Percentiles rank a stretch among this genome's conserved stretches.
Conservation (phyloP, 805 yeast genomes). For the Metschnikowia koreensis region DNA sequence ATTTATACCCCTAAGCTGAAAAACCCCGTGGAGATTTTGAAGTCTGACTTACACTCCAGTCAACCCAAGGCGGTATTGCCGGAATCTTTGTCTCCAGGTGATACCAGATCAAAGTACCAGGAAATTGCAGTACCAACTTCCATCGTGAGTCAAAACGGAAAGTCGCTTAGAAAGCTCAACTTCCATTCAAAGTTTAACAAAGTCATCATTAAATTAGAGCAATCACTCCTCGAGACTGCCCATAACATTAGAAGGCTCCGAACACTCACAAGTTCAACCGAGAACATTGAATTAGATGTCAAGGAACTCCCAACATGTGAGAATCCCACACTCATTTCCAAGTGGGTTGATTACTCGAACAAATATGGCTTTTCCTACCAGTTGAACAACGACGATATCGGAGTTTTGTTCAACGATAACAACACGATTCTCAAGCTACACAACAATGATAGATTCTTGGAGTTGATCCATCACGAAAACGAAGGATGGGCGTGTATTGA, state of each 20-base stretch:
- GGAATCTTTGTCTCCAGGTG: constrained; percentile 87
- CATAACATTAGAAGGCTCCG: constrained; percentile 44
- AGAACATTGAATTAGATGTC: constrained; percentile 27
- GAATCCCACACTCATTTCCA: constrained; percentile 74
- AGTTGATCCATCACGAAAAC: constrained; percentile 45
- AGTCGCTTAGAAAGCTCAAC: constrained; percentile 36
- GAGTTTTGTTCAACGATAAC: constrained; percentile 84
- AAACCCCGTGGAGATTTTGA: constrained; percentile 68
- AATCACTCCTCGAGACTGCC: constrained; percentile 35
- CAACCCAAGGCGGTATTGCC: constrained; percentile 73
- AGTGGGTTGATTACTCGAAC: constrained; percentile 98
- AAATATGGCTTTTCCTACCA: constrained; percentile 95
- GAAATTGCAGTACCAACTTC: constrained; percentile 50
- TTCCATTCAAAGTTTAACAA: constrained; percentile 39
- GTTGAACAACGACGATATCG: constrained; percentile 83
- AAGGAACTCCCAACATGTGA: constrained; percentile 43
- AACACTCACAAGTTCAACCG: constrained; percentile 28
- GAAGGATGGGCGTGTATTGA: constrained; percentile 50
- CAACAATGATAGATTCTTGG: constrained; percentile 64
- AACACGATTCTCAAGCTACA: constrained; percentile 73
- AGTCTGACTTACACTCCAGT: constrained; percentile 67
- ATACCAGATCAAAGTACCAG: constrained; percentile 82
- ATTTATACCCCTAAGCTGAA: constrained; percentile 50
- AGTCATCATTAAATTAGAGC: constrained; percentile 38
- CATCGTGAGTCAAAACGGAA: constrained; percentile 23